Evolutionary conservation across 108 stramenopile species (phyloP), one percentile per base, ranked within the genome.

Genomic region (Cyclotella kingstonii): DNA sequence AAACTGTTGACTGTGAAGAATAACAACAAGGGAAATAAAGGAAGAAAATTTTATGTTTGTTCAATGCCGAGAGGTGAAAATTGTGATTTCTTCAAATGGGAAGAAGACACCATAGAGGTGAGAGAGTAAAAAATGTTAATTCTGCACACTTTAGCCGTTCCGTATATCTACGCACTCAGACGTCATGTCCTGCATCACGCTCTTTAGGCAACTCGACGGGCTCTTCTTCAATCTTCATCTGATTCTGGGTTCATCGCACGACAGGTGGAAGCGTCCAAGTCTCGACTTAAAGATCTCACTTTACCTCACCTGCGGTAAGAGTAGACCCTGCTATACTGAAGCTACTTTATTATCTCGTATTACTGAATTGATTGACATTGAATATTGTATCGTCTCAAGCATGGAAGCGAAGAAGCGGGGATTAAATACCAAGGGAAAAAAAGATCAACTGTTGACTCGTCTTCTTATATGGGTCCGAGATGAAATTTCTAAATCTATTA

Each of bases 71-170:
- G 73, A 28, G 94, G 89, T 14, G 91, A 95, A 38, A 84, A 92
- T 49, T 95, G 94, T 61, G 81, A 95, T 47, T 82, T 80, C 61
- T 95, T 95, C 78, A 61, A 88, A 68, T 95, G 94, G 94, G 83
- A 79, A 7, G 91, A 93, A 42, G 94, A 95, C 63, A 89, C 90
- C 0, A 23, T 79, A 17, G 81, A 84, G 47, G 76, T 62, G 62
- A 63, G 66, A 38, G 26, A 14, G 42, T 28, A 45, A 10, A 38
- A 26, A 19, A 18, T 10, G 0, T 34, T 46, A 25, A 27, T 65
- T 45, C 18, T 26, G 18, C 44, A 12, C 11, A 33, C 14, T 44
- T 17, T 31, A 39, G 26, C 67, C 22, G 33, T 4, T 52, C 26
- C 14, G 28, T 23, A 5, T 51, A 25, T 25, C 15, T 2, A 59